phyloP scores from a whole-genome alignment of 305 asterid species.

The Plantago coronopus region DNA sequence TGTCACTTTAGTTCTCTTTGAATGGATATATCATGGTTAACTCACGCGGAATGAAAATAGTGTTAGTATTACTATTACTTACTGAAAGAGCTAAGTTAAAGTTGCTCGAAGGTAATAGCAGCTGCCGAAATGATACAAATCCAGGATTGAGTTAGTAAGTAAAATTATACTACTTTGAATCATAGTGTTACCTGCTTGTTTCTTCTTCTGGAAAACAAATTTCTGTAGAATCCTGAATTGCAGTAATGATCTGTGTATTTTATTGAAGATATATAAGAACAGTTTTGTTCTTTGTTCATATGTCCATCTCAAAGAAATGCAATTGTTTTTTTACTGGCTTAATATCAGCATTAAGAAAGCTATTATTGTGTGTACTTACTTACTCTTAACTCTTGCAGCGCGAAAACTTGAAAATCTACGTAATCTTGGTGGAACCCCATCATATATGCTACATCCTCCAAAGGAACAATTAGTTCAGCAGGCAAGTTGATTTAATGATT shows the following conservation, averaged over 20 bases:
- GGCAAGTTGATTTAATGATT: conserved; percentile 37
- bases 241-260: neutral
- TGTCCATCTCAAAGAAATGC: conserved; percentile 1
- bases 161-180: neutral
- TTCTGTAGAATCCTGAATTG: too few species aligned
- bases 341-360: neutral
- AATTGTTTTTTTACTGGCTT: neutral
- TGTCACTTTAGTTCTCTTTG: neutral
- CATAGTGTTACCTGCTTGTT: neutral
- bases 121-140: neutral
- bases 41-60: neutral
- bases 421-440: conserved; percentile 37
- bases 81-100: neutral
- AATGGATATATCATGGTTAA: neutral
- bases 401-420: conserved; percentile 28
- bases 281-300: conserved; percentile 9
- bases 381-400: conserved; percentile 34
- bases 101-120: neutral
- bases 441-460: conserved; percentile 44
- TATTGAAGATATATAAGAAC: neutral
- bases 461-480: conserved; percentile 56
- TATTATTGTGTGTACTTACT: neutral
- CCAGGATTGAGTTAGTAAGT: too few species aligned
- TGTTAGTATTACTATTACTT: too few species aligned
- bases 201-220: too few species aligned